phyloP scores from a whole-genome alignment of 345 rosid species.

The Orychophragmus violaceus region DNA sequence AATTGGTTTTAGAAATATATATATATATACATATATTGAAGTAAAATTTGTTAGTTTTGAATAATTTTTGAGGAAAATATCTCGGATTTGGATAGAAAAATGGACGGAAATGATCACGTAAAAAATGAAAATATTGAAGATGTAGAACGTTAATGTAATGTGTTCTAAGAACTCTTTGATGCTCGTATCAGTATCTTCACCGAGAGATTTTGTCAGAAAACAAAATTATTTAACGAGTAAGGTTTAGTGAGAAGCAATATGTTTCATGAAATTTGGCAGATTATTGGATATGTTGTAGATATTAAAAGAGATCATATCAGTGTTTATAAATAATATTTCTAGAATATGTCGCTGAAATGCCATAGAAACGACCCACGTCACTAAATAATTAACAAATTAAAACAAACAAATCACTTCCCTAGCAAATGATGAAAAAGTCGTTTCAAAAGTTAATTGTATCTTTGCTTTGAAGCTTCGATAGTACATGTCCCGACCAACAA shows the following conservation, averaged over 20 bases:
- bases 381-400: not conserved
- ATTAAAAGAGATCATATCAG: not conserved
- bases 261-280: not conserved
- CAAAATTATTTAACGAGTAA: not conserved
- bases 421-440: not conserved
- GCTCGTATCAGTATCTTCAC: not conserved
- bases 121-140: not conserved
- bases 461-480: slow-evolving; percentile 14
- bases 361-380: not conserved
- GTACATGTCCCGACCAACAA: slow-evolving; percentile 12
- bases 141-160: no score
- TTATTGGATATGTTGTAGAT: not conserved
- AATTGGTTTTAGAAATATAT: no score
- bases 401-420: not conserved
- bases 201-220: not conserved
- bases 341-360: not conserved
- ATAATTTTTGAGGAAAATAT: not conserved
- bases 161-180: not conserved
- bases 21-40: no score
- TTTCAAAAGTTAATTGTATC: not conserved
- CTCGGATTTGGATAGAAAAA: not conserved
- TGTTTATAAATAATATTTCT: not conserved
- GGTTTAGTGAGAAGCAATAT: not conserved
- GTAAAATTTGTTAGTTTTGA: no score
- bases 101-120: not conserved